Evolutionary conservation across 768 basidiomycete species (phyloP).

Genomic region (Leccinum truebloodii): DNA sequence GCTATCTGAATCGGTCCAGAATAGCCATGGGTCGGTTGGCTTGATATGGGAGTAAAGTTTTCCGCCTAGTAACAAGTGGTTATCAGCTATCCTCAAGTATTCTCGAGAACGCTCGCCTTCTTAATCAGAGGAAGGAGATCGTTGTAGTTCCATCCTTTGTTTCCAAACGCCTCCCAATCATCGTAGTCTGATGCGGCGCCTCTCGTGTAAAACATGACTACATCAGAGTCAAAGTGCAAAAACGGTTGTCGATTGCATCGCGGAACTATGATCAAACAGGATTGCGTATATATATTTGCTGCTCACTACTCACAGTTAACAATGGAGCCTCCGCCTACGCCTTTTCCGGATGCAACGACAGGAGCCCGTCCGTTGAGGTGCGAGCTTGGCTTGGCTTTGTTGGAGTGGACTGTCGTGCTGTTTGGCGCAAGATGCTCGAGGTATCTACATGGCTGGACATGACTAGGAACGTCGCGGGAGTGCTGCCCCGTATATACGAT

Average conservation of each 20-base stretch:
- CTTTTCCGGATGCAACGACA: not conserved
- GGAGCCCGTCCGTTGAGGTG: not conserved
- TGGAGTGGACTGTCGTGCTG: not conserved
- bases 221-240: not conserved
- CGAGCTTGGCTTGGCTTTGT: not conserved
- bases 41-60: too few species aligned
- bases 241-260: not conserved
- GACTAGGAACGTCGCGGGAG: not conserved
- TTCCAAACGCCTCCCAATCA: conserved; percentile 52
- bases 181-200: conserved; percentile 64
- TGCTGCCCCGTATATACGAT: too few species aligned
- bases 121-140: conserved; percentile 57
- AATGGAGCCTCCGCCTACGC: not conserved
- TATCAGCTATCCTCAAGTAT: too few species aligned
- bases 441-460: not conserved
- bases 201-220: conserved; percentile 51
- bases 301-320: not conserved
- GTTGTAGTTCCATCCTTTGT: conserved; percentile 61
- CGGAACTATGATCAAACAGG: not conserved
- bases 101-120: conserved; percentile 42
- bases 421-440: not conserved
- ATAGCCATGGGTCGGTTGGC: too few species aligned
- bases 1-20: too few species aligned
- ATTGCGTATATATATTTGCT: not conserved
- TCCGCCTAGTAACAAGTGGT: too few species aligned